These are phyloP conservation scores for Flaveria trinervia DNA, from an alignment of 129 eudicot species.

Conservation along the genomic window DNA sequence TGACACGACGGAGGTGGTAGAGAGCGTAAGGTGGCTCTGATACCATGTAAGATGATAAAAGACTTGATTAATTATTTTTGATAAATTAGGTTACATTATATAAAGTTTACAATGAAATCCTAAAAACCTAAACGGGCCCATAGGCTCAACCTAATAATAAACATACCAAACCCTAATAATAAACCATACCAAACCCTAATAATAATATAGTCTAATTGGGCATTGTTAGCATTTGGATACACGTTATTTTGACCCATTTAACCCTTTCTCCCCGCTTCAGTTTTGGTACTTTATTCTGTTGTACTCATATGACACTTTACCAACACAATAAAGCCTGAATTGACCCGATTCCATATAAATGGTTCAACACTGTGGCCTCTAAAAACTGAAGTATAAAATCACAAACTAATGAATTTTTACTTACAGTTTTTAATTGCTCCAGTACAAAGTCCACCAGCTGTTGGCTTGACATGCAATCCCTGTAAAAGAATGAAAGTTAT, in stretches of 20 bases:
- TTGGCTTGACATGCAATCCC: conserved; percentile 97
- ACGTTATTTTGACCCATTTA: not conserved
- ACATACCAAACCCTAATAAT: too few relatives aligned
- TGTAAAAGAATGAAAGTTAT: conserved; percentile 22
- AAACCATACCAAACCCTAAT: too few relatives aligned
- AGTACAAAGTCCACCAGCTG: conserved; percentile 79
- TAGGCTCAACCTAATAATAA: too few relatives aligned
- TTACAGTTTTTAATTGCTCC: conserved; percentile 56
- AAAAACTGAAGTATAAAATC: not conserved
- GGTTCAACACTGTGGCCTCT: not conserved
- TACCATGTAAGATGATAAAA: too few relatives aligned
- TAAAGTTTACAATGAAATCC: too few relatives aligned
- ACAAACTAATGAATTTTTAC: conserved; percentile 24
- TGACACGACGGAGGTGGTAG: too few relatives aligned
- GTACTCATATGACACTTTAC: not conserved
- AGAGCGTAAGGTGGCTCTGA: too few relatives aligned
- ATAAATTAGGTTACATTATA: too few relatives aligned
- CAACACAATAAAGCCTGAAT: not conserved
- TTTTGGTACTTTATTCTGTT: not conserved
- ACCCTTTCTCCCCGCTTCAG: not conserved
- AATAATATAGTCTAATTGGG: too few relatives aligned
- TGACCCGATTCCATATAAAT: not conserved
- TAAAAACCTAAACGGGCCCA: too few relatives aligned
- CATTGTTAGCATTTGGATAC: not conserved
- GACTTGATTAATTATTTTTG: too few relatives aligned